Evolutionary conservation across 192 early-diverging fungal genomes (phyloP).

Genomic region (Haplosporangium gracile): DNA sequence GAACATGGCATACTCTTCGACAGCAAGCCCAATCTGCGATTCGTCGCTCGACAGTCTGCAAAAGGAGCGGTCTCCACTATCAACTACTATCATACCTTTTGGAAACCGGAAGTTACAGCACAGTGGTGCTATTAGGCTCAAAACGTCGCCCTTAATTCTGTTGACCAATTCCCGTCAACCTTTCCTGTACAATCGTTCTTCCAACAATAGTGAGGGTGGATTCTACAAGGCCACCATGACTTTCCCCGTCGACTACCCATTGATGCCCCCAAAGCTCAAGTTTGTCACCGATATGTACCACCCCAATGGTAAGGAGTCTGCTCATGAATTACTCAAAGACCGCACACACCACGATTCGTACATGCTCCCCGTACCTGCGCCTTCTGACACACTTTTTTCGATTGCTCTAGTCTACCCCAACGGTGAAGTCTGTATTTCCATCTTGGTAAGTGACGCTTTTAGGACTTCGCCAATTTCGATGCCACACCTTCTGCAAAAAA

Average conservation of each 20-base stretch:
- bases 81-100: neutral
- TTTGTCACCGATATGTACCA: slow-evolving; percentile 92
- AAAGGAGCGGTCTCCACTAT: neutral
- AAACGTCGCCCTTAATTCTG: neutral
- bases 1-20: neutral
- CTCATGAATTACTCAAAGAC: neutral
- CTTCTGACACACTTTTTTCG: neutral
- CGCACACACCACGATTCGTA: neutral
- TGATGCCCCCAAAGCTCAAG: slow-evolving; percentile 88
- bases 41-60: neutral
- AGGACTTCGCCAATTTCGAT: slow-evolving; percentile 2
- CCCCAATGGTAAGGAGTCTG: slow-evolving; percentile 77
- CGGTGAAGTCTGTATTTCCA: slow-evolving; percentile 97
- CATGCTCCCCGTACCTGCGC: neutral
- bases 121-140: neutral
- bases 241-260: slow-evolving; percentile 85
- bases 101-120: neutral
- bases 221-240: slow-evolving; percentile 88
- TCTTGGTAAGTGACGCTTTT: slow-evolving; percentile 73
- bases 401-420: slow-evolving; percentile 76
- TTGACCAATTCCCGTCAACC: neutral
- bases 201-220: slow-evolving; percentile 83
- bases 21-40: neutral
- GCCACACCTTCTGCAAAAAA: neutral
- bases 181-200: slow-evolving; percentile 5